These are phyloP conservation scores for Fulvia fulva DNA, from an alignment of 2,329 filamentous ascomycete species.

Conservation along the genomic window DNA sequence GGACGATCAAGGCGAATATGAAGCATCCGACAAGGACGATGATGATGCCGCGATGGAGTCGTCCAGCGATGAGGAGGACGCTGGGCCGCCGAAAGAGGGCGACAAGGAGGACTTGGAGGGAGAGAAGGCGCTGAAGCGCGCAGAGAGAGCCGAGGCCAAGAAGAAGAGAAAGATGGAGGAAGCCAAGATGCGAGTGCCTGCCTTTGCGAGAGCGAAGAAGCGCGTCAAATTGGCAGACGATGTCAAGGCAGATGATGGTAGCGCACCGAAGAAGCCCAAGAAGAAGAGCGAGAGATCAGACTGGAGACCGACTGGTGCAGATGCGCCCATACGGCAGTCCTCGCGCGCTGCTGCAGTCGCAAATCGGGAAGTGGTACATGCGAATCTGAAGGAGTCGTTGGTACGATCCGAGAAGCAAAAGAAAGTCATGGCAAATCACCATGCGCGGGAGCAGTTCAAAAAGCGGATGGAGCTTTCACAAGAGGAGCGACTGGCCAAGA, in stretches of 20 bases:
- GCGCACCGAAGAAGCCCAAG: conserved; percentile 39
- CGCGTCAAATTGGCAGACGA: conserved; percentile 41
- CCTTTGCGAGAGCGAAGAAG: conserved; percentile 66
- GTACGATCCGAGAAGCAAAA: conserved; percentile 66
- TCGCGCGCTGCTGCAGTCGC: conserved; percentile 60
- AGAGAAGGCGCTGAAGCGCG: conserved; percentile 78
- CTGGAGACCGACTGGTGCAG: conserved; percentile 62
- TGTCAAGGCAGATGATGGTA: conserved; percentile 32
- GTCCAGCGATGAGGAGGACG: conserved; percentile 73
- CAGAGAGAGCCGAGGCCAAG: conserved; percentile 65
- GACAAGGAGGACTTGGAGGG: conserved; percentile 71
- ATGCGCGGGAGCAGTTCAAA: conserved; percentile 59
- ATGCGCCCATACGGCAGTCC: conserved; percentile 60
- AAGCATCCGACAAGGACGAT: conserved; percentile 44
- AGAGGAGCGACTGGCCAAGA: conserved; percentile 58
- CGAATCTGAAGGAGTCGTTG: conserved; percentile 71
- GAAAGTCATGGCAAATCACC: conserved; percentile 58
- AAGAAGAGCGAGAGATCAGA: conserved; percentile 70
- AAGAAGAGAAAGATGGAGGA: conserved; percentile 82
- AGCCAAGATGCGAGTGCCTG: conserved; percentile 59
- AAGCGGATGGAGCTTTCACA: conserved; percentile 84
- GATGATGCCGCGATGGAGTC: conserved; percentile 81
- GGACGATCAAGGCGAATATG: conserved; percentile 42
- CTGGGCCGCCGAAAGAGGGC: conserved; percentile 43
- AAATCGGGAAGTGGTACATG: conserved; percentile 56